These are phyloP conservation scores for Striga asiatica DNA, from an alignment of 257 asterid genomes.

Conservation along the genomic window DNA sequence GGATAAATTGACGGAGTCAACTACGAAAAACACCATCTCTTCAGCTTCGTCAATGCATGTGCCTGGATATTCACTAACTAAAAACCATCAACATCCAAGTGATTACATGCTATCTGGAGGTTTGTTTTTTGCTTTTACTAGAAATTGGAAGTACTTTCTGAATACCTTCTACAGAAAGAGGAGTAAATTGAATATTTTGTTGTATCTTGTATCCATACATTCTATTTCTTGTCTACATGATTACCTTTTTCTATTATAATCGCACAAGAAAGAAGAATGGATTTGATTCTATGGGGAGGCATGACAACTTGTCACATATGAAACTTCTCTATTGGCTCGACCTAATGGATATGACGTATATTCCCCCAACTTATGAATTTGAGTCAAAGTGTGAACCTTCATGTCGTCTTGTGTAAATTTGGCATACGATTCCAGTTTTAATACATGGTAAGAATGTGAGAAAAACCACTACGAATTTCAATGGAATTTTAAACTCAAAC, in stretches of 20 bases:
- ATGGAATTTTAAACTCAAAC: too few relatives aligned
- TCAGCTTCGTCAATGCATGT: neutral
- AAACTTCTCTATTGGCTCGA: too few relatives aligned
- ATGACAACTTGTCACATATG: too few relatives aligned
- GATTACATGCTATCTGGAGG: neutral
- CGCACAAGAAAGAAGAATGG: neutral
- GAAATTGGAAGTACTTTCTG: neutral
- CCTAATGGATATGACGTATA: too few relatives aligned
- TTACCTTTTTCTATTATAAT: neutral
- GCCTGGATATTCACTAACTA: neutral
- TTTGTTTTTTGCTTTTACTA: neutral
- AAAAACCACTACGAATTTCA: too few relatives aligned
- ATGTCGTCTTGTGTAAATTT: too few relatives aligned
- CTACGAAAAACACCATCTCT: neutral
- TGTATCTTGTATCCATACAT: too few relatives aligned
- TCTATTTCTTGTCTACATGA: neutral
- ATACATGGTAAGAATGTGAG: too few relatives aligned
- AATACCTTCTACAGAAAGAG: neutral
- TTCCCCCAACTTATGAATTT: too few relatives aligned
- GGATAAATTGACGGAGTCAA: neutral
- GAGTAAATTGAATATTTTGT: neutral
- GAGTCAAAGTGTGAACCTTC: too few relatives aligned
- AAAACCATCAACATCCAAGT: neutral
- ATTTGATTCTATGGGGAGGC: too few relatives aligned
- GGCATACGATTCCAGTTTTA: too few relatives aligned